Conservation (phyloP, 352 stramenopile genomes). For the Plasmopara muralis region DNA sequence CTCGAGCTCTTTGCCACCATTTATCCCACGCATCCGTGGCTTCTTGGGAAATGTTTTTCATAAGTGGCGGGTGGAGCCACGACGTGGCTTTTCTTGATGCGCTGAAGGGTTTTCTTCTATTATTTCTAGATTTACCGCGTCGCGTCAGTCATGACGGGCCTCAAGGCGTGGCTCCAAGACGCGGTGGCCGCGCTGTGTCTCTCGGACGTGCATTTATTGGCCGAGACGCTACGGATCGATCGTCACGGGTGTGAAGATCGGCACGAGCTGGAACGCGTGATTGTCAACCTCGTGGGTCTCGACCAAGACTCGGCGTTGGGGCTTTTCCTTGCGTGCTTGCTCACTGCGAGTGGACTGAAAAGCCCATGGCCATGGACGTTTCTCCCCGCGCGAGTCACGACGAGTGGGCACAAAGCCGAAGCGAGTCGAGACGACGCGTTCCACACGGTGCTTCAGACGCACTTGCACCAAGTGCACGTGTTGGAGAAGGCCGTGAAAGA, state of each 20-base stretch:
- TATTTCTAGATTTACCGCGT: neutral
- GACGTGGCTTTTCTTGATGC: too few species aligned
- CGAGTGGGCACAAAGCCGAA: conserved; percentile 12
- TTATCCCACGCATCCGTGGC: conserved; percentile 72
- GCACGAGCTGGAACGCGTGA: conserved; percentile 47
- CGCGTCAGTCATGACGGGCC: conserved; percentile 32
- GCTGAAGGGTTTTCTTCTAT: too few species aligned
- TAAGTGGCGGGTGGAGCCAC: too few species aligned
- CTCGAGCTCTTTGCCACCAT: conserved; percentile 79
- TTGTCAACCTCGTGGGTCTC: conserved; percentile 57
- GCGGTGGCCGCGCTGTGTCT: conserved; percentile 45
- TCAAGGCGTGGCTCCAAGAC: conserved; percentile 66
- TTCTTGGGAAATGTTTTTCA: conserved; percentile 64
- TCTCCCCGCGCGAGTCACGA: conserved; percentile 1
- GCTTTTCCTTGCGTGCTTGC: conserved; percentile 64
- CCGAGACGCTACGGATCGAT: conserved; percentile 59
- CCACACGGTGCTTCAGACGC: conserved; percentile 13
- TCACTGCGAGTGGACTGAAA: conserved; percentile 8
- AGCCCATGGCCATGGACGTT: too few species aligned
- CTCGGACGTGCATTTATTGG: conserved; percentile 36
- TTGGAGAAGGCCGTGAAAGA: conserved; percentile 59
- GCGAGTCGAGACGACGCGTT: too few species aligned
- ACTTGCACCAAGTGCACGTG: conserved; percentile 33
- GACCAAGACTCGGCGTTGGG: conserved; percentile 70
- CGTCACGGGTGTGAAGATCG: conserved; percentile 50